Conservation (phyloP, 352 stramenopile genomes). For the Elongisporangium undulatum region DNA sequence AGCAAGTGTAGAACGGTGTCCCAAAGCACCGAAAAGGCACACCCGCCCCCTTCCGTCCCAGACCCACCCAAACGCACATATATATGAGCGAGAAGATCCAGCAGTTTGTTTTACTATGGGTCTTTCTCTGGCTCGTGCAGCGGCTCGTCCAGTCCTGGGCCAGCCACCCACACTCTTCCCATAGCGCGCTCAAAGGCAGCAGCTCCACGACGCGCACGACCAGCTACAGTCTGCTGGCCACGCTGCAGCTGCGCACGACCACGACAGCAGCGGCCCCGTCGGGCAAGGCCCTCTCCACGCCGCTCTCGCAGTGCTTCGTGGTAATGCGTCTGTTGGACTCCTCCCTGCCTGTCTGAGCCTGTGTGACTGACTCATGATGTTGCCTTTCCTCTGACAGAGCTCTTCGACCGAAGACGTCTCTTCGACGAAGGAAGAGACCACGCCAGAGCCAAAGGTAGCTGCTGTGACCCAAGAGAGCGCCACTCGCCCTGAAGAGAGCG, state of each 20-base stretch:
- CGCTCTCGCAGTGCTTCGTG: neutral
- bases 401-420: neutral
- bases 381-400: neutral
- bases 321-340: neutral
- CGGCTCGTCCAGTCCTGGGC: neutral
- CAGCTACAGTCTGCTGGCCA: neutral
- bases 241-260: neutral
- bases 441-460: neutral
- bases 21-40: neutral
- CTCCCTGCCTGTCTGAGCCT: neutral
- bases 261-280: neutral
- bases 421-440: neutral
- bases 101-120: neutral
- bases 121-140: neutral
- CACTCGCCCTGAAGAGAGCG: neutral
- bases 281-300: neutral
- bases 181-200: neutral
- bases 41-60: neutral
- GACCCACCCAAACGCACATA: neutral
- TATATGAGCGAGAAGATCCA: neutral
- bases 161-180: neutral
- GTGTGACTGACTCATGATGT: neutral
- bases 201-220: neutral
- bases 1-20: neutral
- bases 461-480: no score